Percentiles rank a stretch among this genome's conserved stretches.
phyloP scores from a whole-genome alignment of 805 yeast species.

The Pichia gijzeniarum region DNA sequence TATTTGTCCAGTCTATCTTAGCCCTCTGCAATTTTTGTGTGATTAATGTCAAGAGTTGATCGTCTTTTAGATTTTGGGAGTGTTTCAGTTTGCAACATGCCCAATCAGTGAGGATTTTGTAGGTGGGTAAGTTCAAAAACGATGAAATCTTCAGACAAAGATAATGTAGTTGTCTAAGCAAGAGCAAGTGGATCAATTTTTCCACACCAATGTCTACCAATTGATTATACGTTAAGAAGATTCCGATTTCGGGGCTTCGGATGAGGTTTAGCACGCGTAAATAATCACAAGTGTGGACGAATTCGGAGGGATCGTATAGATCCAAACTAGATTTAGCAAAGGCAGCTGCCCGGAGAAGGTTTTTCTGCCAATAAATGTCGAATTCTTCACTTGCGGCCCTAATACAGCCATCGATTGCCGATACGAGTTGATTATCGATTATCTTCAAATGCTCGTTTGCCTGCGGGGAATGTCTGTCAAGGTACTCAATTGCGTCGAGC shows the following conservation, averaged over 20 bases:
- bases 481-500: constrained; percentile 66
- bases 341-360: constrained; percentile 68
- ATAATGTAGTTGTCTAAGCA: constrained; percentile 52
- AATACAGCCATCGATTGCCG: constrained; percentile 68
- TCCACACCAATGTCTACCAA: constrained; percentile 47
- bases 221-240: constrained; percentile 59
- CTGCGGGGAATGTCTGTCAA: constrained; percentile 64
- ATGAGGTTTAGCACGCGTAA: constrained; percentile 67
- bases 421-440: constrained; percentile 40
- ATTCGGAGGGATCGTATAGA: constrained; percentile 50
- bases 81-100: constrained; percentile 61
- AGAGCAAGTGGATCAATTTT: constrained; percentile 48
- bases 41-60: constrained; percentile 46
- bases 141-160: constrained; percentile 58
- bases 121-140: constrained; percentile 40
- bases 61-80: constrained; percentile 51
- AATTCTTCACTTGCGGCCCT: constrained; percentile 74
- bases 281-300: constrained; percentile 54
- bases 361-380: constrained; percentile 74
- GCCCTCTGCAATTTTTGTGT: constrained; percentile 37
- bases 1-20: constrained; percentile 49
- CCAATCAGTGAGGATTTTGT: constrained; percentile 68
- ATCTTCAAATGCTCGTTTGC: constrained; percentile 70
- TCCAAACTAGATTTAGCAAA: constrained; percentile 72
- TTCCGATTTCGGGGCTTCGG: constrained; percentile 56